A percentile compares a stretch with the other conserved stretches of the same genome.
These are phyloP conservation scores for Asterochloris erici DNA, from an alignment of 139 green algal species.

Conservation along the genomic window DNA sequence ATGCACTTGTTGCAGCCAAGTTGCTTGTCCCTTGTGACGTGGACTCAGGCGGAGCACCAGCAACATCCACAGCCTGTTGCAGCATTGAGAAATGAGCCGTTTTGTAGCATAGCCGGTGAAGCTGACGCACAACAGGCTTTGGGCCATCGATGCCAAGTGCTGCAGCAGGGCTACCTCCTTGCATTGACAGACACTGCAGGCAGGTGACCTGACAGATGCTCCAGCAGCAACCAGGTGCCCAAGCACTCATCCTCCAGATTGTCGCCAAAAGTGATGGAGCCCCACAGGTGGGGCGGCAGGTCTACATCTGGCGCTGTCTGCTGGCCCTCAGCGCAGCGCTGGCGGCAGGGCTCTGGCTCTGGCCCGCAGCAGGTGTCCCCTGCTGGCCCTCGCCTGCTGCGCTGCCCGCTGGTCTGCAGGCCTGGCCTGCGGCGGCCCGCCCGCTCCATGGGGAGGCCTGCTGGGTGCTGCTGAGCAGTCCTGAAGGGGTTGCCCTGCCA, in stretches of 20 bases:
- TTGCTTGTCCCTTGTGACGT: no score
- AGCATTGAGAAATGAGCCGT: no score
- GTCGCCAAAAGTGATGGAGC: conserved; percentile 65
- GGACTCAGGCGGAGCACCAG: no score
- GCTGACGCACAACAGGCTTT: no score
- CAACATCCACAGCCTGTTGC: no score
- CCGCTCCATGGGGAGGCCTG: conserved; percentile 17
- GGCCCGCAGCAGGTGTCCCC: not conserved
- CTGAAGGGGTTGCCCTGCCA: conserved; percentile 50
- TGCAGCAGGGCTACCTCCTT: no score
- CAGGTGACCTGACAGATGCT: conserved; percentile 40
- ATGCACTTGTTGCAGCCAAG: no score
- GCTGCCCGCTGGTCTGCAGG: not conserved
- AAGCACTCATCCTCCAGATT: conserved; percentile 92
- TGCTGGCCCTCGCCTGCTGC: no score
- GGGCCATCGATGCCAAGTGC: no score
- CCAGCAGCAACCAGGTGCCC: conserved; percentile 66
- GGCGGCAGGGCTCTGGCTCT: not conserved
- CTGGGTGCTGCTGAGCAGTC: conserved; percentile 14
- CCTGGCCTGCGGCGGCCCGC: not conserved
- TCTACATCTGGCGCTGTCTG: no score
- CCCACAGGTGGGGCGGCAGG: conserved; percentile 56
- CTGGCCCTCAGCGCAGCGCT: no score
- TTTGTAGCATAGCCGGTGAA: no score
- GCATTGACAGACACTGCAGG: not conserved